Evolutionary conservation across 768 basidiomycete species (phyloP), one percentile per base, ranked within the genome.

Genomic region (Agrocybe praecox): DNA sequence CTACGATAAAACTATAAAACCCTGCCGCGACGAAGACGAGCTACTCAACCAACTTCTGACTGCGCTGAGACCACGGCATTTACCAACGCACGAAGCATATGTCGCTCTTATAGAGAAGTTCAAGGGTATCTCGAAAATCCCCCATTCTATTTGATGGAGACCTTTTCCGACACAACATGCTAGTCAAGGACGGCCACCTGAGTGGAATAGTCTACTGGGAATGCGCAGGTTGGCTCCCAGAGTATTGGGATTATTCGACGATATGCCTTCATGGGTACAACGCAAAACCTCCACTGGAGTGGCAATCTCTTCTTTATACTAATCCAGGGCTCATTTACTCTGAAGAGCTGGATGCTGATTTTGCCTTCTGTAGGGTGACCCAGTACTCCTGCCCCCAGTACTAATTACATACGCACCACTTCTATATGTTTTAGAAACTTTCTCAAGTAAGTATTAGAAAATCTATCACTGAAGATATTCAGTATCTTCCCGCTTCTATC

Each of bases 141-240:
- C 36, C 14, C 36, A 40, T 12, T 40, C 36, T 3, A 40, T 14
- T 40, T 11, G 49, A 57, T 24, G 50, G 50, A 12, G 56, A 57
- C 44, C 23, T 57, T n/a, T 29, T 24, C 10, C 15, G n/a, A 19
- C 40, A 49, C 10, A 57, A 57, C 26, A 44, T 57, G 29, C 43
- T 52, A 21, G 19, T 46, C 7, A 40, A 52, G 22, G 29, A 52
- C 18, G 56, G 50, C 11, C 21, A 32, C 17, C 14, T 52, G 11
- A 52, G 49, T 1, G 50, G 56, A 4, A 26, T 57, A 11, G 50
- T 57, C 26, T 42, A 57, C 33, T 57, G 49, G 43, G 50, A 51
- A 17, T 46, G 43, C 46, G n/a, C 50, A 22, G 56, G 56, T 21
- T 57, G 56, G 56, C 45, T 46, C 6, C 56, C 56, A 0, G 56